These are phyloP conservation scores for Aspergillus sp. DNA, from an alignment of 2,329 filamentous ascomycete genomes.

Conservation along the genomic window DNA sequence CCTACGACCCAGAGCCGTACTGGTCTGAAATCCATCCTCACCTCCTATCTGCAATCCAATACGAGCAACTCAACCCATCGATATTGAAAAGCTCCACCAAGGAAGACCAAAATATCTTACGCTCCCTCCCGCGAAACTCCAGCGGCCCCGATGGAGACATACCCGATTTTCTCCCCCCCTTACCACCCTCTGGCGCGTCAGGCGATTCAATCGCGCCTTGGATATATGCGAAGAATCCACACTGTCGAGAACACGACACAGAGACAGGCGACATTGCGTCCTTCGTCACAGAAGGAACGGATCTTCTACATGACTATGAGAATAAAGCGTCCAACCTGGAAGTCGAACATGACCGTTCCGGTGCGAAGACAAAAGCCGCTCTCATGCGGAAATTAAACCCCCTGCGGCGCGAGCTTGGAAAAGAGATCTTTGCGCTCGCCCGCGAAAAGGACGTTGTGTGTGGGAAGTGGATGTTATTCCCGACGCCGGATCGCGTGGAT, in stretches of 20 bases:
- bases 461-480: constrained; percentile 50
- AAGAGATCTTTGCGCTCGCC: constrained; percentile 55
- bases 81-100: not conserved
- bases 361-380: constrained; percentile 25
- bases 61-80: constrained; percentile 3
- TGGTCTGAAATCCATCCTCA: constrained; percentile 31
- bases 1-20: constrained; percentile 47
- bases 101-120: not conserved
- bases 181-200: constrained; percentile 58
- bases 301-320: constrained; percentile 46
- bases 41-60: constrained; percentile 28
- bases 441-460: constrained; percentile 48
- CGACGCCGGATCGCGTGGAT: constrained; percentile 15
- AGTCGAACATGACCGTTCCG: constrained; percentile 39
- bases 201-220: constrained; percentile 46
- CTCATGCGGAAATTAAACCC: constrained; percentile 33
- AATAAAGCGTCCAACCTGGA: constrained; percentile 43
- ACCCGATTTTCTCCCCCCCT: constrained; percentile 56
- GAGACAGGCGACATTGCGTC: constrained; percentile 38
- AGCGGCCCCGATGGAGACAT: constrained; percentile 49
- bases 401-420: constrained; percentile 38
- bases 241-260: constrained; percentile 29
- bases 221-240: constrained; percentile 66
- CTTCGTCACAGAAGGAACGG: constrained; percentile 47
- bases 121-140: constrained; percentile 3